These are phyloP conservation scores for Mortierella polycephala DNA, from an alignment of 371 early-diverging fungal genomes.

Conservation along the genomic window DNA sequence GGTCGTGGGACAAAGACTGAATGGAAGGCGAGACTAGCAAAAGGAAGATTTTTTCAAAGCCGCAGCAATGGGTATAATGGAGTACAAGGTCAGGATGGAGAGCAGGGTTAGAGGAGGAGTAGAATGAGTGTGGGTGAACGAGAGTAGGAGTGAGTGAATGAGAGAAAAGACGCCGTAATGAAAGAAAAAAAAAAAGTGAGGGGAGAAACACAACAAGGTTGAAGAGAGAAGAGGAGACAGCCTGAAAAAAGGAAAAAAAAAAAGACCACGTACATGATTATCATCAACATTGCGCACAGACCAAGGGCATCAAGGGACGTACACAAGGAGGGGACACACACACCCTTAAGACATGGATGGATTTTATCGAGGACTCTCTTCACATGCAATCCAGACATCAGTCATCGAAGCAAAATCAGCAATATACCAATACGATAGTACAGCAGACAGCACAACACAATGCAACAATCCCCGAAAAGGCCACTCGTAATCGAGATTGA, in stretches of 20 bases:
- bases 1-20: neutral
- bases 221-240: neutral
- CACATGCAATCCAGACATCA: neutral
- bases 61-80: too few relatives aligned
- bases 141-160: neutral
- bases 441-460: neutral
- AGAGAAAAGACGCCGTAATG: conserved; percentile 7
- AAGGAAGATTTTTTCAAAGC: too few relatives aligned
- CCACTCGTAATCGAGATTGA: conserved; percentile 47
- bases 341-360: too few relatives aligned
- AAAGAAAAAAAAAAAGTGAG: neutral
- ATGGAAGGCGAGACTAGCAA: too few relatives aligned
- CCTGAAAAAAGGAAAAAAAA: conserved; percentile 8
- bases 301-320: too few relatives aligned
- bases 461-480: conserved; percentile 27
- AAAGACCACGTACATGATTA: neutral
- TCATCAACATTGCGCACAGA: too few relatives aligned
- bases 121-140: too few relatives aligned
- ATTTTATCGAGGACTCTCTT: too few relatives aligned
- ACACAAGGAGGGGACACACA: too few relatives aligned
- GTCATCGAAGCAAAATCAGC: too few relatives aligned
- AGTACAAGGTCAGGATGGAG: neutral
- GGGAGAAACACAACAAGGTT: too few relatives aligned
- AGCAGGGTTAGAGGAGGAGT: neutral
- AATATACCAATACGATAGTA: too few relatives aligned